These are phyloP conservation scores for Trichoderma sp. DNA, from an alignment of 2,329 filamentous ascomycete species.

Conservation along the genomic window DNA sequence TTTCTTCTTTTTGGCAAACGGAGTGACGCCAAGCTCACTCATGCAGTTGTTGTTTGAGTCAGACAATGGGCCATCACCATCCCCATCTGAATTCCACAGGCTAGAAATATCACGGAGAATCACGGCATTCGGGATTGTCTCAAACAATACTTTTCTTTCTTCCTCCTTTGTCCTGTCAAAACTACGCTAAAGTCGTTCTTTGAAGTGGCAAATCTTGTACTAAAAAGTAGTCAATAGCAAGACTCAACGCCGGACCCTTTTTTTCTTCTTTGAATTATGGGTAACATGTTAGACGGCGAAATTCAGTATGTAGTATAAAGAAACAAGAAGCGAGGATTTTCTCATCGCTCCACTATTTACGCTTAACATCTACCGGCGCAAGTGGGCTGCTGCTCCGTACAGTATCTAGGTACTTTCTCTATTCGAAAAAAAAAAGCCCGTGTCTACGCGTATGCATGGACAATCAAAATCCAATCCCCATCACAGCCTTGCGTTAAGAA, in stretches of 20 bases:
- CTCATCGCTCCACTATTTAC: conserved; percentile 3
- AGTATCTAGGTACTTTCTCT: background rate
- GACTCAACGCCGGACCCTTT: background rate
- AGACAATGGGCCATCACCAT: background rate
- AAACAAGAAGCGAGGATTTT: background rate
- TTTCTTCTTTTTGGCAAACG: background rate
- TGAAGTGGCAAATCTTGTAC: background rate
- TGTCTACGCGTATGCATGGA: conserved; percentile 3
- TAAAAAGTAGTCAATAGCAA: background rate
- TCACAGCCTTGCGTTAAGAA: background rate
- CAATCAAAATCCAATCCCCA: background rate
- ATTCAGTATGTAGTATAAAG: background rate
- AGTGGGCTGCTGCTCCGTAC: background rate
- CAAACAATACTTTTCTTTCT: background rate
- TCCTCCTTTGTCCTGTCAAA: background rate
- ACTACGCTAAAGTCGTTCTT: background rate
- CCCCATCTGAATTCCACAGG: background rate
- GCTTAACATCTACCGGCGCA: background rate
- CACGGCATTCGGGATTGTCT: background rate
- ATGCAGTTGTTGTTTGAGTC: background rate
- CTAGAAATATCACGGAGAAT: background rate
- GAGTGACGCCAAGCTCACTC: background rate
- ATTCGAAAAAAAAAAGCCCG: background rate
- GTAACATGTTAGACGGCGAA: background rate
- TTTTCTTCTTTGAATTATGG: background rate